Base-by-base conservation (phyloP, 495 filamentous ascomycete species). In the Aspergillus cavernicola region DNA sequence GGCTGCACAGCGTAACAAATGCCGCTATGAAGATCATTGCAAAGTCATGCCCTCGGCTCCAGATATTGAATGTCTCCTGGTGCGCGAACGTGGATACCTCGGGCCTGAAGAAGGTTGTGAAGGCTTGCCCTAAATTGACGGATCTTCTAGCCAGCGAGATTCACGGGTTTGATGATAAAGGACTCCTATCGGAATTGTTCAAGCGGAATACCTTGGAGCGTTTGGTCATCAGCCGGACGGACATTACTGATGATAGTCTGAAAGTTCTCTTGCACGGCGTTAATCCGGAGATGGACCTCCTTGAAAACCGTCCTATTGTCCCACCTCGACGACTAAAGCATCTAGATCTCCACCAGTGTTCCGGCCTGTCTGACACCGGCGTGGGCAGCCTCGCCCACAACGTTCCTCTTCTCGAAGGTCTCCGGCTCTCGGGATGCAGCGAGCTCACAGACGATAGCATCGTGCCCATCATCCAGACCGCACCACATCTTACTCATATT, bases 21-120 rank as follows among this genome's bases (percentile, higher is more conserved):
- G 82, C 80, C 12, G 85, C 92, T 6, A 88, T 92, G 80, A 90
- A 86, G 57, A 90, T 95, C 53, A 87, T 98, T 50, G 85, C 90
- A 3, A 78, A 88, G 23, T 85, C 86, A 11, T 97, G 93, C 56
- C 86, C 87, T 1, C 84, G 83, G 35, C 74, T 98, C 24, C 85
- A 95, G 64, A 78, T 76, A 48, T 78, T 97, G 53, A 93, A 97
- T 61, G 79, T 98, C 2, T 92, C 88, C 1, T 97, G 93, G 90
- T 98, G 93, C 67, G 82, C 80, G 52, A 82, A 88, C 44, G 81
- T 96, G 65, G 85, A 90, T 68, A 85, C 89, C n/a, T 76, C 81
- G 11, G 93, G 93, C n/a, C 66, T 97, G 32, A 78, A 77, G 46
- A 80, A 78, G 50, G 75, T 98, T 11, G 72, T 97, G 4, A 70